These are phyloP conservation scores for Rutstroemia sp. DNA, from an alignment of 2,329 filamentous ascomycete genomes.

Conservation along the genomic window DNA sequence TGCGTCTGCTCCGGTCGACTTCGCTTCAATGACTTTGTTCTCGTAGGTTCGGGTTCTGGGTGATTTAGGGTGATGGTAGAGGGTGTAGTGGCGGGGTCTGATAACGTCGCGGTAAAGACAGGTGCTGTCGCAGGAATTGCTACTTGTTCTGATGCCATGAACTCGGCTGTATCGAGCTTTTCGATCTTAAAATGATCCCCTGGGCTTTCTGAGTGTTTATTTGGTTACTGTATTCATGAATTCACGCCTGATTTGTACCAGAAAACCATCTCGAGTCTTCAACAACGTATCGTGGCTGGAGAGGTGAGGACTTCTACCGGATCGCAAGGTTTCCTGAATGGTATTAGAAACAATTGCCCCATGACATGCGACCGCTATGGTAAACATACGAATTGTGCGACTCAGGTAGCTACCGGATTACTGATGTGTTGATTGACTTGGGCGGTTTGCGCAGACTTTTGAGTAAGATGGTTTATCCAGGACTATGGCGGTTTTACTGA, in stretches of 20 bases:
- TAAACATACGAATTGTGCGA: constrained; percentile 5
- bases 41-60: constrained; percentile 17
- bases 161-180: constrained; percentile 5
- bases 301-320: constrained; percentile 13
- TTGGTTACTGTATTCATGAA: constrained; percentile 9
- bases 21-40: constrained; percentile 27
- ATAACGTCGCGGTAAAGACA: constrained; percentile 18
- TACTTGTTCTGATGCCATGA: constrained; percentile 28
- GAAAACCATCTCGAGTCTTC: constrained; percentile 22
- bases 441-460: background rate
- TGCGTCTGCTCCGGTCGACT: constrained; percentile 22
- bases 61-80: constrained; percentile 11
- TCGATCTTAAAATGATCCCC: background rate
- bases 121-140: constrained; percentile 19
- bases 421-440: background rate
- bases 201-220: background rate
- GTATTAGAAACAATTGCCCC: constrained; percentile 8
- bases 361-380: background rate
- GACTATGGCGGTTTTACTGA: constrained; percentile 2
- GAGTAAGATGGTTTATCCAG: constrained; percentile 4
- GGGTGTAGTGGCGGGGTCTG: constrained; percentile 16
- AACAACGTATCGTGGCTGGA: constrained; percentile 3
- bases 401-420: background rate
- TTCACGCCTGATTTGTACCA: constrained; percentile 14
- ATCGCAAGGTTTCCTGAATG: constrained; percentile 13